A percentile compares a stretch with the other conserved stretches of the same genome.
phyloP scores from a whole-genome alignment of 2,329 filamentous ascomycete genomes.

The Fusarium staphyleae region DNA sequence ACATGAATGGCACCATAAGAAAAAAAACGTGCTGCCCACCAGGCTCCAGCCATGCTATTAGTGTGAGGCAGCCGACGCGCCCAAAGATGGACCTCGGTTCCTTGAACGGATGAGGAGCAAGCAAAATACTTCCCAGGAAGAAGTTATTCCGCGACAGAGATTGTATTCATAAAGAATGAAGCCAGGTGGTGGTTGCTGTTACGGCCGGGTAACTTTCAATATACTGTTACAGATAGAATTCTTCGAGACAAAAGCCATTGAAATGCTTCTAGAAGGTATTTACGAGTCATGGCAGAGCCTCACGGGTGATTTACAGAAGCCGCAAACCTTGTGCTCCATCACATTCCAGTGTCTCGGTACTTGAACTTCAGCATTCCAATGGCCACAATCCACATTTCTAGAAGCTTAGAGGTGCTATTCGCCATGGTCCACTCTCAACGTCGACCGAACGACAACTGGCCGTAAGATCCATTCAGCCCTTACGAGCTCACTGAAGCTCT shows the following conservation, averaged over 20 bases:
- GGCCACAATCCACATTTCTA: slow-evolving; percentile 3
- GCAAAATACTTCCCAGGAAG: background rate
- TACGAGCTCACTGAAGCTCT: slow-evolving; percentile 12
- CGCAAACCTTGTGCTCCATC: slow-evolving; percentile 18
- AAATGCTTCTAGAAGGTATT: background rate
- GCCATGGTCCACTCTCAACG: background rate
- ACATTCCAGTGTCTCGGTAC: slow-evolving; percentile 22
- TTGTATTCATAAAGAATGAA: too few relatives aligned
- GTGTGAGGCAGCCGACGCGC: slow-evolving; percentile 1
- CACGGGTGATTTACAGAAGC: background rate
- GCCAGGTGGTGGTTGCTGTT: too few relatives aligned
- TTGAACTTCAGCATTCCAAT: slow-evolving; percentile 22
- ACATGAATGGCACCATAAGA: background rate
- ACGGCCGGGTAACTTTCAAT: background rate
- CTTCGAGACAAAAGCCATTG: background rate
- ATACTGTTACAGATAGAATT: background rate
- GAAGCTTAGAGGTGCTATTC: slow-evolving; percentile 1
- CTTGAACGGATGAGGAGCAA: too few relatives aligned
- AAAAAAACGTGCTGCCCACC: background rate
- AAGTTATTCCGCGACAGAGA: background rate
- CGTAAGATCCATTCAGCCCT: slow-evolving; percentile 6
- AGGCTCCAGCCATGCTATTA: background rate
- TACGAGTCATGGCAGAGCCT: slow-evolving; percentile 10
- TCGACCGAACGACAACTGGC: background rate
- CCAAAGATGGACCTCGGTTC: background rate